Base-by-base conservation (phyloP, 352 stramenopile species). In the Globisporangium okanoganense region DNA sequence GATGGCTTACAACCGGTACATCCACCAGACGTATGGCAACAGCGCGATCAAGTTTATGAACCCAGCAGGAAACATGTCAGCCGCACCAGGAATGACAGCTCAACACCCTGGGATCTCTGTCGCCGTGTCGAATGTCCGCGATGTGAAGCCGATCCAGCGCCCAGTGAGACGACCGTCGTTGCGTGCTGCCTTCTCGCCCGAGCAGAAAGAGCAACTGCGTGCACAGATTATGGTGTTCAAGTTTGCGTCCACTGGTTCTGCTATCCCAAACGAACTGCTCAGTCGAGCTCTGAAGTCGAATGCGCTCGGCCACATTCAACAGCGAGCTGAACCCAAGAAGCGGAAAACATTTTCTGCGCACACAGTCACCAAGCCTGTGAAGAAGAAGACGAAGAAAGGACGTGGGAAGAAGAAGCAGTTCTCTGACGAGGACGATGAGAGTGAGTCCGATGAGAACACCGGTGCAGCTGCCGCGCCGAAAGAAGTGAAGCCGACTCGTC, bases 171-270 rank as follows among this genome's bases (percentile, higher is more conserved):
- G 81, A 14, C 57, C 75, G 2, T 51, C 62, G 12, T 54, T 86
- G 22, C 82, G 85, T 54, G 82, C 82, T 29, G 79, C 71, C 5
- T 95, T 94, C 55, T 81, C 83, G 12, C 71, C 73, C 20, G 87
- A 95, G 57, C 87, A 95, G 56, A 96, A 96, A 61, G 87, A 96
- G 53, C 87, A 96, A 33, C 57, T 96, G 13, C 82, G 87, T 55
- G 84, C 87, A 36, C 87, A 96, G 60, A 96, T 96, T 65, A 95
- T 96, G 85, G 84, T 94, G 55, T 96, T 96, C 70, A 96, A 96
- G 58, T 95, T 91, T 65, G 91, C 83, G 20, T 90, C 85, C 5
- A 93, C 79, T 5, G 86, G 83, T 16, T 82, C 79, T 18, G 79
- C 75, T 2, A 95, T 95, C 51, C 79, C 85, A 29, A 88, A 85